Percentiles rank a stretch among this genome's conserved stretches.
phyloP scores from a whole-genome alignment of 148 eudicot species.

The Agrostemma githago region DNA sequence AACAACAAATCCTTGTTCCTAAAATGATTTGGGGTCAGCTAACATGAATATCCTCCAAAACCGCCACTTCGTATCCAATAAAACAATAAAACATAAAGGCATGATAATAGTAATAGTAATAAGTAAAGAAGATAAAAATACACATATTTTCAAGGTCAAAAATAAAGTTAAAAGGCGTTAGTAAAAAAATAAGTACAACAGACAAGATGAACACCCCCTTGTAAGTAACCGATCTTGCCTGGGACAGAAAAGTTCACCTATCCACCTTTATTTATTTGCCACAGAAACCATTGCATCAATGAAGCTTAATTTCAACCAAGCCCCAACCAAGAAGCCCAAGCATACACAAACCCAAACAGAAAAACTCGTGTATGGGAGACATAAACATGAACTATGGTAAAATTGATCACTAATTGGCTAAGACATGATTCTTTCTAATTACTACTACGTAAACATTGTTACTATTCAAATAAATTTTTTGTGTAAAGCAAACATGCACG shows the following conservation, averaged over 20 bases:
- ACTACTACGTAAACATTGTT: neutral
- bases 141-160: too few relatives aligned
- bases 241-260: neutral
- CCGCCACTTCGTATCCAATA: too few relatives aligned
- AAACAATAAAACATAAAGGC: too few relatives aligned
- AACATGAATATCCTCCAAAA: too few relatives aligned
- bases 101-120: too few relatives aligned
- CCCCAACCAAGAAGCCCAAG: neutral
- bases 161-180: too few relatives aligned
- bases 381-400: too few relatives aligned
- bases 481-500: neutral
- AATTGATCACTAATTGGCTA: neutral
- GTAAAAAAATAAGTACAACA: neutral
- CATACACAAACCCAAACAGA: neutral
- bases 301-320: neutral
- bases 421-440: neutral
- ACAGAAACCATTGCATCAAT: constrained; percentile 1
- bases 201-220: constrained; percentile 1
- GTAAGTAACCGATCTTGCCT: neutral
- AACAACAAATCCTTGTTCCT: too few relatives aligned
- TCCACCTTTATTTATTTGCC: neutral
- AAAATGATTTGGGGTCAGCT: too few relatives aligned
- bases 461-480: neutral
- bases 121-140: too few relatives aligned
- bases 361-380: neutral